Percentiles rank a stretch among this genome's conserved stretches.
Evolutionary conservation across 257 asterid genomes (phyloP).

Genomic region (Fraxinus excelsior): DNA sequence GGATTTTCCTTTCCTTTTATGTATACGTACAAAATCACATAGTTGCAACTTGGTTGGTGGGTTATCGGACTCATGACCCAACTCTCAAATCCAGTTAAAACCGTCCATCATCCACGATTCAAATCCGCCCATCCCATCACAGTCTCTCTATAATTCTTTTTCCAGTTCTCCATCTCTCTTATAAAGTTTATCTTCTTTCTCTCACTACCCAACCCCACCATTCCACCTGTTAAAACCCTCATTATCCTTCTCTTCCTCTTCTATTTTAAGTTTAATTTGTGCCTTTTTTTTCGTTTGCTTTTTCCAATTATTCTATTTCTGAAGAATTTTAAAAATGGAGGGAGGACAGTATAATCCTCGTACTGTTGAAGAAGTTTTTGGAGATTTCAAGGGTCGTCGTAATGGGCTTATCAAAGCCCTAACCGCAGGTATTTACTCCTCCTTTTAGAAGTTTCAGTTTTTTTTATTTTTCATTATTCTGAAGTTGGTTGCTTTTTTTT

Average conservation of each 20-base stretch:
- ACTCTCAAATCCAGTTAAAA: slow-evolving; percentile 34
- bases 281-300: background rate
- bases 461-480: background rate
- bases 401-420: slow-evolving; percentile 50
- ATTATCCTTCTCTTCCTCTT: background rate
- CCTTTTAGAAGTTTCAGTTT: background rate
- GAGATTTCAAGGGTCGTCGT: slow-evolving; percentile 48
- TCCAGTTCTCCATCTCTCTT: background rate
- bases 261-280: background rate
- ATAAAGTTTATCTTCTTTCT: background rate
- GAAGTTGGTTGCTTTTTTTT: background rate
- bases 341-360: slow-evolving; percentile 38
- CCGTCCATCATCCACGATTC: slow-evolving; percentile 21
- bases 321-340: slow-evolving; percentile 12
- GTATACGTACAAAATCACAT: too few species aligned
- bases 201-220: background rate
- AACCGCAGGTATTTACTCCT: slow-evolving; percentile 37
- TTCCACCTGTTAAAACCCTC: background rate
- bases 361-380: slow-evolving; percentile 47
- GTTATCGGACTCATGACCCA: slow-evolving; percentile 25
- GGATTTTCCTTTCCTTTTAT: too few species aligned
- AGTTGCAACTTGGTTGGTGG: too few species aligned
- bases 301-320: background rate
- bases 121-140: slow-evolving; percentile 23
- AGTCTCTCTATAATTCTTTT: background rate